These are phyloP conservation scores for Fomitopsis palustris DNA, from an alignment of 1,284 basidiomycete species.

Conservation along the genomic window DNA sequence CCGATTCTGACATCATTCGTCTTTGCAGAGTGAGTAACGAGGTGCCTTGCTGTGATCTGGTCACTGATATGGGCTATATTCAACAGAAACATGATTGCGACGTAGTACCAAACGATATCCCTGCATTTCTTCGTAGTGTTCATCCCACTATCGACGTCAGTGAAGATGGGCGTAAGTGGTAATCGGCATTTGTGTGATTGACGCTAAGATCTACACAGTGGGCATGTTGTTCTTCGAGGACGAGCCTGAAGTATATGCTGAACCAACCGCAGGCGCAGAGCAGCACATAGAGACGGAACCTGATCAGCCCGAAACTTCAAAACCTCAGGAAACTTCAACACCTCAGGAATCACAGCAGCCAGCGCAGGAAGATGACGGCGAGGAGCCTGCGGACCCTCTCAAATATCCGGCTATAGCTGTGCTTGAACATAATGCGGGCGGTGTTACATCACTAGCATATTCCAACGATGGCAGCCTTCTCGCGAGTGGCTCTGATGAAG, in stretches of 20 bases:
- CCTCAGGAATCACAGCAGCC: neutral
- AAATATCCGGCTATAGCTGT: neutral
- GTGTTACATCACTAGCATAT: constrained; percentile 15
- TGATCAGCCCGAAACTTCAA: neutral
- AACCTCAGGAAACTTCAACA: neutral
- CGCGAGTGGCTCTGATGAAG: constrained; percentile 17
- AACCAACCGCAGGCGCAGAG: neutral
- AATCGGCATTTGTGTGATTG: neutral
- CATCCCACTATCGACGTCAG: constrained; percentile 17
- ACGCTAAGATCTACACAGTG: constrained; percentile 6
- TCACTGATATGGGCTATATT: neutral
- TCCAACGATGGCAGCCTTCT: constrained; percentile 17
- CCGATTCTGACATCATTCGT: constrained; percentile 12
- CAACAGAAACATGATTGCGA: constrained; percentile 10
- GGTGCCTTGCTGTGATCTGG: neutral
- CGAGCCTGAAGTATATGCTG: neutral
- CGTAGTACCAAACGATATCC: constrained; percentile 15
- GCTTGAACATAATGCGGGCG: constrained; percentile 11
- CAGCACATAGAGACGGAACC: too few species aligned
- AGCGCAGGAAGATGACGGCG: neutral
- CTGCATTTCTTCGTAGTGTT: constrained; percentile 9
- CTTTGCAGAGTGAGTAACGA: constrained; percentile 8
- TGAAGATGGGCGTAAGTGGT: constrained; percentile 16
- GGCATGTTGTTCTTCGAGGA: constrained; percentile 12
- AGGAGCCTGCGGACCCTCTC: neutral